Conservation (phyloP, 2,329 filamentous ascomycete species). For the Beauveria sp. region DNA sequence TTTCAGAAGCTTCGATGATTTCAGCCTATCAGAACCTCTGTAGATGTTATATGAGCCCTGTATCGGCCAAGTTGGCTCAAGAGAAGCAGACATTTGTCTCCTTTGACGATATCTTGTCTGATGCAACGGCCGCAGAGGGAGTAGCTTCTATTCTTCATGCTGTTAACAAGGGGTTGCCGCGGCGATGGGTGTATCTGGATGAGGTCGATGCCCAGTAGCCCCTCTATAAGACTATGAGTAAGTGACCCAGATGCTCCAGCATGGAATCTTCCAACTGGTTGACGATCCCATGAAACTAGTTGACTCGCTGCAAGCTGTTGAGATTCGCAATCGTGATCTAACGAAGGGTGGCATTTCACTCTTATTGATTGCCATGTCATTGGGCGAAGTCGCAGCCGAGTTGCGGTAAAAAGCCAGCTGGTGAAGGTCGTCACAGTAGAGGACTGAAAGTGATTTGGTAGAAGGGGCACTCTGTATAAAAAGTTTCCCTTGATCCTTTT, state of each 20-base stretch:
- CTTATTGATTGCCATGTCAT: background rate
- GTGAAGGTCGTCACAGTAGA: background rate
- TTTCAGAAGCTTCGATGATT: background rate
- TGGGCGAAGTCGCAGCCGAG: background rate
- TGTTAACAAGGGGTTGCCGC: background rate
- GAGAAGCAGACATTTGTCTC: background rate
- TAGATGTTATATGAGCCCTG: background rate
- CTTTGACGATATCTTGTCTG: background rate
- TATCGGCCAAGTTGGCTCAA: background rate
- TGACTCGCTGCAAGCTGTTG: background rate
- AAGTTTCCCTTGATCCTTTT: background rate
- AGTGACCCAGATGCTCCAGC: background rate
- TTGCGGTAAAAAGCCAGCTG: background rate
- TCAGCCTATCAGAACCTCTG: no score
- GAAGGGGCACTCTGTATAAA: no score
- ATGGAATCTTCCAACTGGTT: background rate
- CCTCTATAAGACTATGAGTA: background rate
- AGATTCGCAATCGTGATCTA: background rate
- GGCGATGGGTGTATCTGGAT: background rate
- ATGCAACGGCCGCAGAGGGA: background rate
- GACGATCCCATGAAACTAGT: background rate
- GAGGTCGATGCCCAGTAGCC: background rate
- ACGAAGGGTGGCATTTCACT: background rate
- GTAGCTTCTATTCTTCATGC: background rate
- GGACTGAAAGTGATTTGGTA: background rate